Conservation (phyloP, 2,329 filamentous ascomycete species). For the Fusarium aywerte region DNA sequence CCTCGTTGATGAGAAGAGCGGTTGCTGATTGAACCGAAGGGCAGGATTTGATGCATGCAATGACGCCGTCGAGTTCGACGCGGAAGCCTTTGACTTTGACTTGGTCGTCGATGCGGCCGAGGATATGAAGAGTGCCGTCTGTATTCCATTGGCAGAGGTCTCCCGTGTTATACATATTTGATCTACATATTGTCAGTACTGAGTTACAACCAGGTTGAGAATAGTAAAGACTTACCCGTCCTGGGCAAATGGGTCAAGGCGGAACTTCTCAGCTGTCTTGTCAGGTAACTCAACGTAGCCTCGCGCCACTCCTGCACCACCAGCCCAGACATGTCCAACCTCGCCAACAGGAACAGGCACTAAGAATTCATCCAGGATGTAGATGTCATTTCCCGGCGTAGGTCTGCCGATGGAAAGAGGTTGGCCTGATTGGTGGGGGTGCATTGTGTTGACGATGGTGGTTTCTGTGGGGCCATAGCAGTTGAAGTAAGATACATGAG, state of each 20-base stretch:
- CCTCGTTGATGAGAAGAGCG: conserved; percentile 58
- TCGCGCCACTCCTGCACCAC: conserved; percentile 61
- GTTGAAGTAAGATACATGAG: conserved; percentile 61
- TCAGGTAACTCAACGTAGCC: conserved; percentile 66
- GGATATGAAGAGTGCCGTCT: conserved; percentile 64
- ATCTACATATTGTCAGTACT: conserved; percentile 7
- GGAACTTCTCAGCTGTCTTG: conserved; percentile 62
- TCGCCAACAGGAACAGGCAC: conserved; percentile 59
- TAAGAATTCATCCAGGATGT: conserved; percentile 61
- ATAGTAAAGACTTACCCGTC: conserved; percentile 56
- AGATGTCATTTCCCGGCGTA: conserved; percentile 66
- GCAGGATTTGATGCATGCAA: conserved; percentile 58
- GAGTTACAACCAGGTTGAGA: neutral
- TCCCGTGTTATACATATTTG: conserved; percentile 69
- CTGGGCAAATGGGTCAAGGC: conserved; percentile 60
- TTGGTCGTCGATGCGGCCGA: conserved; percentile 68
- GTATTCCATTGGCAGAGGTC: conserved; percentile 65
- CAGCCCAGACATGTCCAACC: conserved; percentile 67
- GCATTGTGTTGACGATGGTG: conserved; percentile 67
- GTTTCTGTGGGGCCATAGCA: conserved; percentile 70
- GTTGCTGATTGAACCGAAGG: conserved; percentile 59
- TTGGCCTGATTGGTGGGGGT: conserved; percentile 52
- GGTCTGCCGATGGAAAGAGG: conserved; percentile 65
- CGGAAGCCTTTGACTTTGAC: conserved; percentile 71
- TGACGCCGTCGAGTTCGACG: conserved; percentile 69